Conservation (phyloP, 2,329 filamentous ascomycete species). For the Gliomastix tumulicola region DNA sequence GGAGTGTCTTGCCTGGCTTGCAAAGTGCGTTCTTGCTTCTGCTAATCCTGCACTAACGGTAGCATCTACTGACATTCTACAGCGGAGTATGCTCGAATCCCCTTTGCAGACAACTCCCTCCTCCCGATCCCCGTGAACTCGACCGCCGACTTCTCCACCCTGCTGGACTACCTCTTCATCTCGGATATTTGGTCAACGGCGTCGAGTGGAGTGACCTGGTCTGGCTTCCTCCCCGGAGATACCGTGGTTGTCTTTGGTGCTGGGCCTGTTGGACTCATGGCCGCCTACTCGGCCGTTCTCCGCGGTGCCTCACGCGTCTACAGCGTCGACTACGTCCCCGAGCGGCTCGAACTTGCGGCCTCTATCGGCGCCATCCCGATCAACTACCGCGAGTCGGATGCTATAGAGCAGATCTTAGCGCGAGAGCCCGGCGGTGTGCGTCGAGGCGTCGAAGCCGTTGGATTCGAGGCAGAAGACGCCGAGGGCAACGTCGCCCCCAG, state of each 20-base stretch:
- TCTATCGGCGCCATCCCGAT: conserved; percentile 56
- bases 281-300: conserved; percentile 54
- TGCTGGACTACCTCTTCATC: background rate
- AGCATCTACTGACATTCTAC: too few relatives aligned
- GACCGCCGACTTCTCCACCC: background rate
- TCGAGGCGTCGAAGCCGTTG: background rate
- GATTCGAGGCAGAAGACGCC: background rate
- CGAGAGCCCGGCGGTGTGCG: background rate
- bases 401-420: background rate
- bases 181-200: background rate
- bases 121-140: conserved; percentile 24
- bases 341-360: conserved; percentile 48
- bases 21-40: conserved; percentile 6
- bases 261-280: conserved; percentile 59
- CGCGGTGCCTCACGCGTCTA: conserved; percentile 55
- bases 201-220: background rate
- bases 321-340: conserved; percentile 55
- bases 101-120: conserved; percentile 35
- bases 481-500: background rate
- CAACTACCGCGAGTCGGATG: background rate
- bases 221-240: conserved; percentile 51
- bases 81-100: conserved; percentile 42
- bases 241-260: conserved; percentile 58
- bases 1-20: conserved; percentile 1
- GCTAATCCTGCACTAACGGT: too few relatives aligned